A percentile compares a stretch with the other conserved stretches of the same genome.
Conservation (phyloP, 345 rosid species). For the Orychophragmus violaceus region DNA sequence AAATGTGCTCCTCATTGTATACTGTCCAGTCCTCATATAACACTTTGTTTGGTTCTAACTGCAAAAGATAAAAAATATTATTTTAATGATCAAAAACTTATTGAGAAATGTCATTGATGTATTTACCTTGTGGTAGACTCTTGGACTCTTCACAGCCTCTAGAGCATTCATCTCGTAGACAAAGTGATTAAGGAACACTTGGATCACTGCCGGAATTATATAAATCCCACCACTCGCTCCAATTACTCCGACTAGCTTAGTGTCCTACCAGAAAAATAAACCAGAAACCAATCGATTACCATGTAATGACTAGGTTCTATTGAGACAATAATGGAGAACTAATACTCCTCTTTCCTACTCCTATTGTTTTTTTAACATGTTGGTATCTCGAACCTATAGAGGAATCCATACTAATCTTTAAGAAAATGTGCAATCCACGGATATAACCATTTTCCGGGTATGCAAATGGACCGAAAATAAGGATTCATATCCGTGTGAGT, state of each 20-base stretch:
- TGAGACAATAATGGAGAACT: neutral
- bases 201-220: conserved; percentile 69
- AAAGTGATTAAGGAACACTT: conserved; percentile 75
- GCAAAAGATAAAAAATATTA: conserved; percentile 3
- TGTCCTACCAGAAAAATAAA: conserved; percentile 36
- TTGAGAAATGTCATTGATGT: neutral
- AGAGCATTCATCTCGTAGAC: conserved; percentile 59
- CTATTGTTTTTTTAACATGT: neutral
- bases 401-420: too few relatives aligned
- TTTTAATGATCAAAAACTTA: neutral
- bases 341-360: neutral
- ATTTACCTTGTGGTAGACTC: conserved; percentile 70
- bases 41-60: conserved; percentile 67
- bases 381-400: too few relatives aligned
- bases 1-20: conserved; percentile 61
- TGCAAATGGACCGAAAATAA: too few relatives aligned
- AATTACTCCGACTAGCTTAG: conserved; percentile 58
- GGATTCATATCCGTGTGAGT: too few relatives aligned
- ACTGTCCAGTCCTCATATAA: conserved; percentile 55
- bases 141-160: conserved; percentile 64
- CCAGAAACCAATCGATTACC: neutral
- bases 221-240: conserved; percentile 75
- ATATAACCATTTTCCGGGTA: too few relatives aligned
- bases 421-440: too few relatives aligned
- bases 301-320: neutral